These are phyloP conservation scores for Claviceps capensis DNA, from an alignment of 2,329 filamentous ascomycete genomes.

Conservation along the genomic window DNA sequence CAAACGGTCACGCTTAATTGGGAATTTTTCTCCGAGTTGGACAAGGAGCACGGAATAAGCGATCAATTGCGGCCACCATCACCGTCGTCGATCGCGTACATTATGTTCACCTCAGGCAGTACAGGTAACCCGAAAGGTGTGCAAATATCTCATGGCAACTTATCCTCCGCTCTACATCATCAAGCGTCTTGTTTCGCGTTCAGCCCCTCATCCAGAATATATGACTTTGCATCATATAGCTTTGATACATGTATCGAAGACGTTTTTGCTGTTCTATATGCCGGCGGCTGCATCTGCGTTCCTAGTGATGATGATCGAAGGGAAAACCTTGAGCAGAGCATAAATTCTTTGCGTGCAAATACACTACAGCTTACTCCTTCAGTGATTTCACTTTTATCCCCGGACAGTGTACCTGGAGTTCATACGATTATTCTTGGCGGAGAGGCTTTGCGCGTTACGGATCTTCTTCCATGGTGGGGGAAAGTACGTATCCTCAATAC, in stretches of 20 bases:
- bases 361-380: not conserved
- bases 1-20: not conserved
- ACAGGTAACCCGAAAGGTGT: constrained; percentile 14
- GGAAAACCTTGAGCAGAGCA: not conserved
- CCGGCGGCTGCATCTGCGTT: constrained; percentile 6
- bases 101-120: constrained; percentile 12
- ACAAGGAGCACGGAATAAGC: not conserved
- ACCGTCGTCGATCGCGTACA: constrained; percentile 5
- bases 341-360: not conserved
- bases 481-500: constrained; percentile 7
- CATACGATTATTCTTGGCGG: constrained; percentile 5
- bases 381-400: not conserved
- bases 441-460: constrained; percentile 3
- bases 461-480: constrained; percentile 2
- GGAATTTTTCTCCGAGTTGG: not conserved
- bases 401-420: not conserved
- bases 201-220: constrained; percentile 17
- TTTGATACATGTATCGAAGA: constrained; percentile 5
- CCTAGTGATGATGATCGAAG: constrained; percentile 3
- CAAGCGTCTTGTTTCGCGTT: constrained; percentile 16
- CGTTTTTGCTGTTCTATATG: constrained; percentile 1
- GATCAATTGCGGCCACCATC: not conserved
- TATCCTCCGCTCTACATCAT: constrained; percentile 8
- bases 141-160: not conserved
- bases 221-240: constrained; percentile 6